These are phyloP conservation scores for Suillus subaureus DNA, from an alignment of 768 basidiomycete genomes.

Conservation along the genomic window DNA sequence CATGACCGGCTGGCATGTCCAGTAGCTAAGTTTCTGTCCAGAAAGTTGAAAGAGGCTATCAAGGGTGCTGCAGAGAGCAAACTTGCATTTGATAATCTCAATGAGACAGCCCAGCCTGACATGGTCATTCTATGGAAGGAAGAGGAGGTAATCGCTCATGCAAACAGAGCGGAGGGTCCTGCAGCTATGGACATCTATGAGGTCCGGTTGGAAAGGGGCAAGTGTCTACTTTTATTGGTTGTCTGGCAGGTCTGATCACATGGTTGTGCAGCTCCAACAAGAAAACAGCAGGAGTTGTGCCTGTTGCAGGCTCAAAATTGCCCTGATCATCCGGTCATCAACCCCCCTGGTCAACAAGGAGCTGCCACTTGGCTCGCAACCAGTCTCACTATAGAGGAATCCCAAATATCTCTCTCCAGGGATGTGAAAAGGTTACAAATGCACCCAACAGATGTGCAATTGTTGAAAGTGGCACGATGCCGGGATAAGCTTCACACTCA, in stretches of 20 bases:
- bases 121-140: slow-evolving; percentile 4
- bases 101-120: not conserved
- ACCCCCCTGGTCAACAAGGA: not conserved
- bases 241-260: too few species aligned
- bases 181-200: slow-evolving; percentile 12
- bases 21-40: not conserved
- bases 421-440: not conserved
- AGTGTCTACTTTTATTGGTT: too few species aligned
- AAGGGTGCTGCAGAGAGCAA: slow-evolving; percentile 2
- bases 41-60: slow-evolving; percentile 5
- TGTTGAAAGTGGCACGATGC: not conserved
- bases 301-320: not conserved
- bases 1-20: not conserved
- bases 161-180: not conserved
- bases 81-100: not conserved
- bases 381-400: slow-evolving; percentile 7
- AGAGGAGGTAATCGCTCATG: not conserved
- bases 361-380: slow-evolving; percentile 6
- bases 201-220: not conserved
- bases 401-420: not conserved
- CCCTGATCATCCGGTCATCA: not conserved
- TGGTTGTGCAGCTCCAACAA: not conserved
- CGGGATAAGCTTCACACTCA: not conserved
- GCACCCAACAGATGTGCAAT: not conserved
- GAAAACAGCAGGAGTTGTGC: not conserved